These are phyloP conservation scores for Cicer bijugum DNA, from an alignment of 306 rosid species.

Conservation along the genomic window DNA sequence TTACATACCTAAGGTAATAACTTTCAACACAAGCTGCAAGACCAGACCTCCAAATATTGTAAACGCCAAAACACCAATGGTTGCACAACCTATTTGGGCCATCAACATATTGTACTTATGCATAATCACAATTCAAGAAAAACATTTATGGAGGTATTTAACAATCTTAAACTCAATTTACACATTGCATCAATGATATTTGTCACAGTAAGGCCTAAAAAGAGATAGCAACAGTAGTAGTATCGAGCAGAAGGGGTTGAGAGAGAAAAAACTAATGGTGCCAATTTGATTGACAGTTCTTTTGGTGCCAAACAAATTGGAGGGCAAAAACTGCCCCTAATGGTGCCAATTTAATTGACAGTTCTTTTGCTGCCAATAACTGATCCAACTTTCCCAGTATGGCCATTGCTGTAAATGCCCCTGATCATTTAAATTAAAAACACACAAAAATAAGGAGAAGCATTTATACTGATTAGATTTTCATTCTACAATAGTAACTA, in stretches of 20 bases:
- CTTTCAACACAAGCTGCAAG: constrained; percentile 54
- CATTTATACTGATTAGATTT: constrained; percentile 4
- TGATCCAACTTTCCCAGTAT: too few relatives aligned
- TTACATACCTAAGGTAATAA: too few relatives aligned
- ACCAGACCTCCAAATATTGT: constrained; percentile 70
- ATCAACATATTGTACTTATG: constrained; percentile 87
- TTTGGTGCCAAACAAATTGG: too few relatives aligned
- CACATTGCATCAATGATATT: background rate
- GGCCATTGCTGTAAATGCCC: constrained; percentile 95
- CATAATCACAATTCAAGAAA: constrained; percentile 19
- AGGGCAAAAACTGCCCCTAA: too few relatives aligned
- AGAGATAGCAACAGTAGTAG: too few relatives aligned
- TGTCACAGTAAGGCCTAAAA: constrained; percentile 40
- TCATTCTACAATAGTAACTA: background rate
- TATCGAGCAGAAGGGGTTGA: too few relatives aligned
- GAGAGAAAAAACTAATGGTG: too few relatives aligned
- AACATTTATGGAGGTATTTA: too few relatives aligned
- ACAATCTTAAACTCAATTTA: background rate
- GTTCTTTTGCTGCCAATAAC: too few relatives aligned
- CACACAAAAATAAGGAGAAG: background rate
- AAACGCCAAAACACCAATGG: constrained; percentile 77
- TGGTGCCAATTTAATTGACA: too few relatives aligned
- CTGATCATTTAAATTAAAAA: constrained; percentile 33
- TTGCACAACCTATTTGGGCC: constrained; percentile 97
- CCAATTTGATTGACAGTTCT: too few relatives aligned